Evolutionary conservation across 805 yeast species (phyloP), one percentile per base, ranked within the genome.

Genomic region (Kuraishia hungarica): DNA sequence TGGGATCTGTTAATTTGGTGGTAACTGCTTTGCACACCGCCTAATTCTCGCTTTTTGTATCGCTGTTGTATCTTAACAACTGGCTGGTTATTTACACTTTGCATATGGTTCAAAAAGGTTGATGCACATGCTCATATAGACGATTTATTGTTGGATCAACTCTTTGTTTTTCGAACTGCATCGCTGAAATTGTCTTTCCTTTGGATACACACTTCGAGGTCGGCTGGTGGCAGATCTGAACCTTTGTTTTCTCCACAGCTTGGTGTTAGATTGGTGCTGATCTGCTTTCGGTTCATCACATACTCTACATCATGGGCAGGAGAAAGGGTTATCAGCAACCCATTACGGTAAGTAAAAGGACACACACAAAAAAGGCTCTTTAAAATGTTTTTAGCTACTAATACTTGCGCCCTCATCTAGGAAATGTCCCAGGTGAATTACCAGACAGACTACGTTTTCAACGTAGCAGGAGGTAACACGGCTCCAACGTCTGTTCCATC

Each of bases 321-420:
- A 68, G 64, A 54, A 65, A 62, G 48, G 72, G 72, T 19, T 69
- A 69, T 54, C 70, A 67, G 21, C 67, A 68, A 48, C 65, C 72
- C 7, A 51, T 63, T 20, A 62, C 59, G 51, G 71, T 67, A 64
- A 51, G 71, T 59, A 24, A 8, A 17, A 15, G 22, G 4, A 8
- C 8, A 46, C 39, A 20, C 35, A 8, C 39, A 19, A 35, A 10
- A 35, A 7, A 10, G 28, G 29, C 54, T 53, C 53, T 53, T 53
- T n/a, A n/a, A n/a, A n/a, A n/a, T n/a, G n/a, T n/a, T n/a, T n/a
- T n/a, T 13, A 19, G 29, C 11, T n/a, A 28, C 23, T 21, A 28
- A 48, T 47, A 22, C 3, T 13, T n/a, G 28, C 29, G 5, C 29
- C 10, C 29, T 26, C 29, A 35, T 13, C n/a, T 35, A 61, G 65